Conservation (phyloP, 495 filamentous ascomycete genomes). For the Neurospora terricola region DNA sequence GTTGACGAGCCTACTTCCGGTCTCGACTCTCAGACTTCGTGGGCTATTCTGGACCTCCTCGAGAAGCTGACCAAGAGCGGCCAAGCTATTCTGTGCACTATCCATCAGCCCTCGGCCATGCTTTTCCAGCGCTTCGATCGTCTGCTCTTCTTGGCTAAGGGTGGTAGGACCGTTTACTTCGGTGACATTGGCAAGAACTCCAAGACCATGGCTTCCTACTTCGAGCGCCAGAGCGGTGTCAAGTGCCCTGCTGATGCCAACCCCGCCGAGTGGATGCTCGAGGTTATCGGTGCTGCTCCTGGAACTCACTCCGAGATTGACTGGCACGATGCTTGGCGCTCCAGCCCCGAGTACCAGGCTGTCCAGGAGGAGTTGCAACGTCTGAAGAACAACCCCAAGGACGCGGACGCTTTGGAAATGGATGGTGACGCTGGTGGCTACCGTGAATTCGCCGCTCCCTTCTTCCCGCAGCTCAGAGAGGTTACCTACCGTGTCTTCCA, state of each 20-base stretch:
- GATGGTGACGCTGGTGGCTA: conserved; percentile 30
- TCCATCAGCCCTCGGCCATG: conserved; percentile 87
- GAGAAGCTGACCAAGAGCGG: conserved; percentile 74
- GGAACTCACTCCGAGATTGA: conserved; percentile 65
- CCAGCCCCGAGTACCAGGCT: conserved; percentile 57
- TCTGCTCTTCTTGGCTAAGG: conserved; percentile 70
- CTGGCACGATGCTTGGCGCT: conserved; percentile 74
- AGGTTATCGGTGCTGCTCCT: conserved; percentile 87
- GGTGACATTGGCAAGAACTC: conserved; percentile 81
- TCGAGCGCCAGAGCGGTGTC: conserved; percentile 66
- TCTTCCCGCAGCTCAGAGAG: conserved; percentile 41
- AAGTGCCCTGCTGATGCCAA: conserved; percentile 70
- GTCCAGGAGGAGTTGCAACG: conserved; percentile 61
- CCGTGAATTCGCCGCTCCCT: conserved; percentile 48
- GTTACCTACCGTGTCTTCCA: conserved; percentile 63
- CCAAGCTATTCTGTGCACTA: conserved; percentile 83
- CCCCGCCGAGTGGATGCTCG: conserved; percentile 94
- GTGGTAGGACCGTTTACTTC: conserved; percentile 83
- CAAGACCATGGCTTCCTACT: conserved; percentile 61
- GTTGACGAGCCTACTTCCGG: conserved; percentile 85
- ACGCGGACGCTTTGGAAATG: conserved; percentile 24
- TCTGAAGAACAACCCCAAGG: conserved; percentile 51
- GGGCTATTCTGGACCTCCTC: conserved; percentile 70
- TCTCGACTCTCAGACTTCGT: conserved; percentile 77
- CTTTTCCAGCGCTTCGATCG: conserved; percentile 88